Percentiles rank a stretch among this genome's conserved stretches.
These are phyloP conservation scores for Lenwebbia sp. DNA, from an alignment of 345 rosid species.

Conservation along the genomic window DNA sequence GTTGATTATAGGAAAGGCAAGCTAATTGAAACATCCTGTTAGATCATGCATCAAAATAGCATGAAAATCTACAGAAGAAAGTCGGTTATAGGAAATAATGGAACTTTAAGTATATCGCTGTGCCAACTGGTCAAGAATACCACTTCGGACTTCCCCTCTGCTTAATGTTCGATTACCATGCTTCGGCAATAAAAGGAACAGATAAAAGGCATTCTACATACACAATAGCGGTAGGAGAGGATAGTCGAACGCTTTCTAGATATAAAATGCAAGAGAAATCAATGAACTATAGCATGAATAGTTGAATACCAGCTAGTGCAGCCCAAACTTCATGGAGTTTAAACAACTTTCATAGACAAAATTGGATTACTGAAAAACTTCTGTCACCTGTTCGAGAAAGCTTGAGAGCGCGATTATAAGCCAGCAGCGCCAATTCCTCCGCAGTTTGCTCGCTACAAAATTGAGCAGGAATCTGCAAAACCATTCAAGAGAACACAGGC, in stretches of 20 bases:
- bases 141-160: not conserved
- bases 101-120: not conserved
- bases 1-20: not conserved
- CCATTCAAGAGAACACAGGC: not conserved
- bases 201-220: not conserved
- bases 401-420: conserved; percentile 86
- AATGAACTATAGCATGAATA: not conserved
- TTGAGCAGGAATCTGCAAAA: conserved; percentile 48
- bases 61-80: not conserved
- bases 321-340: not conserved
- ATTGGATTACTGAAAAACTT: not conserved
- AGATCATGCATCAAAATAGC: not conserved
- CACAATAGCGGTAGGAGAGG: not conserved
- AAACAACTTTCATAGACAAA: not conserved
- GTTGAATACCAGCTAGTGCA: not conserved
- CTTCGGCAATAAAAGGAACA: not conserved
- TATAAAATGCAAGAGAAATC: not conserved
- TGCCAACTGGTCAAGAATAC: not conserved
- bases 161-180: not conserved
- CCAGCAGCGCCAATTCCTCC: conserved; percentile 64
- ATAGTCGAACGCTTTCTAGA: not conserved
- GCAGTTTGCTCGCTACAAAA: conserved; percentile 51
- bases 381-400: conserved; percentile 60
- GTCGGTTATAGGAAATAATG: not conserved
- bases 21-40: not conserved